Conservation (phyloP, 1,284 basidiomycete genomes). For the Apiotrichum sp. region DNA sequence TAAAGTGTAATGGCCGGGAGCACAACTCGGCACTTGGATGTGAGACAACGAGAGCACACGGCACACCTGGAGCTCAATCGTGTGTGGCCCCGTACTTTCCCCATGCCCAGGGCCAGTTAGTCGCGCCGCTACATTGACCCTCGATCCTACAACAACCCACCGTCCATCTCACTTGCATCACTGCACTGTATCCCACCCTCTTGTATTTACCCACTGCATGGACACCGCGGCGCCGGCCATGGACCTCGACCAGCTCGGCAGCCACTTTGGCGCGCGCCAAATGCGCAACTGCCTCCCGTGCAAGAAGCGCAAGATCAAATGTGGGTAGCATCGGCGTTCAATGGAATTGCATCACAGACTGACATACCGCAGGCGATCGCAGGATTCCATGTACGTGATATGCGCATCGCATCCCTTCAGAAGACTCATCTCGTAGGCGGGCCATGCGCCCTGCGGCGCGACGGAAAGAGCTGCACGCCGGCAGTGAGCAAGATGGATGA, state of each 20-base stretch:
- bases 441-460: slow-evolving; percentile 15
- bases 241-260: slow-evolving; percentile 10
- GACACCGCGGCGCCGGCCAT: neutral
- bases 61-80: too few relatives aligned
- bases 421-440: slow-evolving; percentile 7
- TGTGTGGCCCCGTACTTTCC: too few relatives aligned
- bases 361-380: slow-evolving; percentile 12
- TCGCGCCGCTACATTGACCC: too few relatives aligned
- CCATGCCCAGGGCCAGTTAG: too few relatives aligned
- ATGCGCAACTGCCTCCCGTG: slow-evolving; percentile 21
- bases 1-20: too few relatives aligned
- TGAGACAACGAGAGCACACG: too few relatives aligned
- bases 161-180: too few relatives aligned
- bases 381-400: slow-evolving; percentile 14
- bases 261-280: slow-evolving; percentile 14
- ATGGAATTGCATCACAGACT: neutral
- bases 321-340: slow-evolving; percentile 1
- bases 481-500: slow-evolving; percentile 10
- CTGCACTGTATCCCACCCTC: too few relatives aligned
- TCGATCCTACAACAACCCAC: too few relatives aligned
- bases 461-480: slow-evolving; percentile 17
- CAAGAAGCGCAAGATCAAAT: slow-evolving; percentile 24
- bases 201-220: too few relatives aligned
- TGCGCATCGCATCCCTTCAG: neutral
- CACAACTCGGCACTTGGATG: too few relatives aligned